A percentile compares a stretch with the other conserved stretches of the same genome.
These are phyloP conservation scores for Puccinellia tenuiflora DNA, from an alignment of 176 grass and related monocot species.

Conservation along the genomic window DNA sequence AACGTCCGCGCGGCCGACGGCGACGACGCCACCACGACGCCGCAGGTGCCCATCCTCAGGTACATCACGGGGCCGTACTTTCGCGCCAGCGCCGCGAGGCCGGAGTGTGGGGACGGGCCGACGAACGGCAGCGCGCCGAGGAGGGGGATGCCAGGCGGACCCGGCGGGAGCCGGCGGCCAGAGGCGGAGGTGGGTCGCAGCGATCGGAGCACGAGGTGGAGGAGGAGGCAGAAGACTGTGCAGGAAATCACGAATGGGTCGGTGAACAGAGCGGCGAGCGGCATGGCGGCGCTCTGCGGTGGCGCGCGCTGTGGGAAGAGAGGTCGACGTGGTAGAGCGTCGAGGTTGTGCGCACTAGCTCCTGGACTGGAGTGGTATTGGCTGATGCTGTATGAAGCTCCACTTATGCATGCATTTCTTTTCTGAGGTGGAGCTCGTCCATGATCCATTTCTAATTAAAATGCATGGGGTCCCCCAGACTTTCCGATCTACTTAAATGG, in stretches of 20 bases:
- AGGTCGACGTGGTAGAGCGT: neutral
- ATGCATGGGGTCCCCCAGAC: no score
- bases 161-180: slow-evolving; percentile 31
- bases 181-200: neutral
- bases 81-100: slow-evolving; percentile 48
- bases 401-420: neutral
- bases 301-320: neutral
- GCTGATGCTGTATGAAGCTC: neutral
- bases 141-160: slow-evolving; percentile 42
- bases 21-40: slow-evolving; percentile 61
- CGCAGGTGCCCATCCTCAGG: slow-evolving; percentile 14
- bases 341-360: neutral
- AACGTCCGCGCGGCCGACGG: slow-evolving; percentile 51
- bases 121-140: slow-evolving; percentile 68
- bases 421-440: neutral
- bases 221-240: slow-evolving; percentile 51
- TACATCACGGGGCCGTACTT: slow-evolving; percentile 73
- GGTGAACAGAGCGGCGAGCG: slow-evolving; percentile 29
- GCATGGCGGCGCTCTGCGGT: neutral
- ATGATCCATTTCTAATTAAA: neutral
- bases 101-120: slow-evolving; percentile 63
- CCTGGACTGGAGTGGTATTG: neutral
- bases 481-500: no score
- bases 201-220: slow-evolving; percentile 52
- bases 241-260: slow-evolving; percentile 48